Percentiles rank a stretch among this genome's conserved stretches.
phyloP scores from a whole-genome alignment of 768 basidiomycete genomes.

The Gymnopilus junonius region DNA sequence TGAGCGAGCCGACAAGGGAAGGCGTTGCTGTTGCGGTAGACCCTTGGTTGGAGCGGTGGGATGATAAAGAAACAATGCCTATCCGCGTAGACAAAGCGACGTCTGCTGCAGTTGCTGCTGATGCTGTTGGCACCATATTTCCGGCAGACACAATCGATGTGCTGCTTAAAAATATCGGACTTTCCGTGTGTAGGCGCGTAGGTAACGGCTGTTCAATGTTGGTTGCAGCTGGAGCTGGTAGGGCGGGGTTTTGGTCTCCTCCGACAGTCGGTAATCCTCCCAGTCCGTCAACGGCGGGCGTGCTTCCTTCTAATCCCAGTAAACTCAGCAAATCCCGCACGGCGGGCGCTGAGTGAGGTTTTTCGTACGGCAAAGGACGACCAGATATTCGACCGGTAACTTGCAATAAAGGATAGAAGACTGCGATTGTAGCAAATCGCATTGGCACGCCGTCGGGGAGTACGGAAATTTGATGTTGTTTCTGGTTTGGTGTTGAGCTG shows the following conservation, averaged over 20 bases:
- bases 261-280: neutral
- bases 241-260: neutral
- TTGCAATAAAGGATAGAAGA: constrained; percentile 4
- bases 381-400: constrained; percentile 1
- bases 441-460: neutral
- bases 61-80: neutral
- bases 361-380: neutral
- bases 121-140: neutral
- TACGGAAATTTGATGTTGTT: neutral
- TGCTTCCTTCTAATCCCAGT: constrained; percentile 6
- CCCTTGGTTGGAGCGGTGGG: neutral
- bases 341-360: neutral
- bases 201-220: neutral
- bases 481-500: neutral
- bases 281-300: neutral
- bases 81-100: neutral
- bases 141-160: neutral
- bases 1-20: constrained; percentile 5
- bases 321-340: constrained; percentile 16
- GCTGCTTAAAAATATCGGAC: too few relatives aligned
- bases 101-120: neutral
- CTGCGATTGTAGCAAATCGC: constrained; percentile 4
- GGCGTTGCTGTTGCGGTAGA: neutral
- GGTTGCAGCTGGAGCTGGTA: neutral
- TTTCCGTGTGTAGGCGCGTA: neutral